Evolutionary conservation across 176 grass and related monocot species (phyloP), one percentile per base, ranked within the genome.

Genomic region (Pontederia crassipes): DNA sequence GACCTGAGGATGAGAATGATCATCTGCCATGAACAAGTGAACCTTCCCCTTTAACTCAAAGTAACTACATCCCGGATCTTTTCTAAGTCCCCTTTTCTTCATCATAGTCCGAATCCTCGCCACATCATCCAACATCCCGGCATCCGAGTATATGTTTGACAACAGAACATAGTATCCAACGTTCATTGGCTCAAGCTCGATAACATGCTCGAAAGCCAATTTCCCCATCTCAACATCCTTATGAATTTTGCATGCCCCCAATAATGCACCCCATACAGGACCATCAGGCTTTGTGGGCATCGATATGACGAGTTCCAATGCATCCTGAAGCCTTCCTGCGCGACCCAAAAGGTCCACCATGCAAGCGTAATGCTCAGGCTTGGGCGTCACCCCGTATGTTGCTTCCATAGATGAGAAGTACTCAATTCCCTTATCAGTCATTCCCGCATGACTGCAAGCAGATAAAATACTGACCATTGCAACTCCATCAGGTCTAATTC

Each of bases 11-110:
- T 90, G 82, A 8, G 82, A 90, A 64, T 82, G 79, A 56, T 90
- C 87, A 27, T 90, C 82, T n/a, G 87, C 87, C 87, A 80, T 79
- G 76, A 90, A 90, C 11, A 90, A 71, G 59, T 85, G 87, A 62
- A 85, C 65, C 48, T 48, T 71, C 14, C 87, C 79, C 56, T 74
- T 65, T 53, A 77, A 57, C 20, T 85, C 87, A 11, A 90, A 14
- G 47, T 85, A 85, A 74, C 82, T 90, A 40, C 76, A 90, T 4
- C 87, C 87, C 6, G 87, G 79, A 26, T 85, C 87, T 73, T 90
- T 90, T 82, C 71, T 85, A 55, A 90, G 64, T n/a, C 82, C 69
- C 1, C 72, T 74, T 50, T 68, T 46, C 66, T 28, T 90, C 82
- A 85, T 90, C 76, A 82, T 80, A 9, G 65, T 20, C 2, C 82